Evolutionary conservation across 371 early-diverging fungal genomes (phyloP).

Genomic region (Apophysomyces variabilis): DNA sequence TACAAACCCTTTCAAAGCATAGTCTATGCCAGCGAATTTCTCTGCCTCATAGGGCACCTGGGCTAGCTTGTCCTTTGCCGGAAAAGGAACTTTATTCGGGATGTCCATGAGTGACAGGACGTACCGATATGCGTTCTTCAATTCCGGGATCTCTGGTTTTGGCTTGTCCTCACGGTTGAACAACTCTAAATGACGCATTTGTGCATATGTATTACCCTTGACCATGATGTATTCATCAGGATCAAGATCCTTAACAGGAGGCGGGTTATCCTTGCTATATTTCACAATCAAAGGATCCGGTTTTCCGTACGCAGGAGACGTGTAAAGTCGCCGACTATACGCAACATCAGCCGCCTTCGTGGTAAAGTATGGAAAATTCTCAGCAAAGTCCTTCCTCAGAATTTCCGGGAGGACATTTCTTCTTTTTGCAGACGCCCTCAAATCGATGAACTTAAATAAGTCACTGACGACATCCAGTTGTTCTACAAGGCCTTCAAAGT

Average conservation of each 20-base stretch:
- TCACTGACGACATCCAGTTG: too few species aligned
- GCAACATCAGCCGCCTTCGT: neutral
- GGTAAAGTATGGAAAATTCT: neutral
- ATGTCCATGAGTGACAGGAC: conserved; percentile 26
- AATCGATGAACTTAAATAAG: too few species aligned
- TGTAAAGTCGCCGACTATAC: neutral
- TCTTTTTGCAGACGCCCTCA: too few species aligned
- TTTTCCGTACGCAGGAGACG: neutral
- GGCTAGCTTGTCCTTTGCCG: conserved; percentile 13
- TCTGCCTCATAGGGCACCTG: conserved; percentile 20
- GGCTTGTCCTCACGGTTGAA: conserved; percentile 25
- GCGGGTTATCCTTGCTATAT: neutral
- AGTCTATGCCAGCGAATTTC: conserved; percentile 34
- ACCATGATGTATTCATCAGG: conserved; percentile 12
- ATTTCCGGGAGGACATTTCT: neutral
- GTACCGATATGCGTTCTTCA: conserved; percentile 23
- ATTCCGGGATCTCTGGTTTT: conserved; percentile 18
- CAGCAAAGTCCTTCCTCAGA: neutral
- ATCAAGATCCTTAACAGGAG: neutral
- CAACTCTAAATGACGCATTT: conserved; percentile 34
- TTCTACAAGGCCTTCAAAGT: too few species aligned
- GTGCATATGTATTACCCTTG: conserved; percentile 20
- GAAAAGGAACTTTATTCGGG: conserved; percentile 26
- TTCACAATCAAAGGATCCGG: neutral
- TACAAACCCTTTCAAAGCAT: conserved; percentile 19